Evolutionary conservation across 805 yeast genomes (phyloP).

Genomic region (Trichomonascus vanleenenianus): DNA sequence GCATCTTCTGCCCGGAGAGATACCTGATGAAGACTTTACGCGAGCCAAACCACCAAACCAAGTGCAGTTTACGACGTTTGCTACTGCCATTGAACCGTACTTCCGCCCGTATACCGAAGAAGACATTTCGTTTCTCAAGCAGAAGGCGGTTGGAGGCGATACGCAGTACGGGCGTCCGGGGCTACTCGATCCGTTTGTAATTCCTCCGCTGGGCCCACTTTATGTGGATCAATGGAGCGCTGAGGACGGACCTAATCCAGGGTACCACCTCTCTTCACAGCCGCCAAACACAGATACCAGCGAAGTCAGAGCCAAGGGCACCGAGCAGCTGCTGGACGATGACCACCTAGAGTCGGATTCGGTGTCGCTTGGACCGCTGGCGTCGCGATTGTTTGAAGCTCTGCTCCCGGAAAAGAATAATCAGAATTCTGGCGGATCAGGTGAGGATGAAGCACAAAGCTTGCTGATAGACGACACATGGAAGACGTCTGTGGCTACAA

Average conservation of each 20-base stretch:
- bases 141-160: constrained; percentile 40
- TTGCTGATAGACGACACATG: constrained; percentile 30
- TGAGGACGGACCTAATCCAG: constrained; percentile 57
- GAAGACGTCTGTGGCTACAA: constrained; percentile 28
- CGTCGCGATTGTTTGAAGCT: constrained; percentile 77
- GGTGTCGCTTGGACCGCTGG: constrained; percentile 84
- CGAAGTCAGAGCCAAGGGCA: constrained; percentile 34
- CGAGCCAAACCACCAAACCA: constrained; percentile 80
- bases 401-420: constrained; percentile 36
- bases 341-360: constrained; percentile 61
- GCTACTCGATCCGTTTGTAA: constrained; percentile 51
- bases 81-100: constrained; percentile 76
- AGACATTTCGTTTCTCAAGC: constrained; percentile 66
- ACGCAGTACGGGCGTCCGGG: constrained; percentile 23
- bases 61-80: constrained; percentile 84
- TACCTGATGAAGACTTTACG: constrained; percentile 83
- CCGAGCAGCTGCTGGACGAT: constrained; percentile 51
- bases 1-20: constrained; percentile 74
- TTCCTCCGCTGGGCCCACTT: constrained; percentile 78
- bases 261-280: constrained; percentile 25
- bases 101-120: constrained; percentile 73
- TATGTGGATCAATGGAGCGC: constrained; percentile 83
- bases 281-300: background rate
- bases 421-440: constrained; percentile 16
- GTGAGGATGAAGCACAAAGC: constrained; percentile 27